Evolutionary conservation across 2,329 filamentous ascomycete species (phyloP).

Genomic region (Arthrobotrys megalospora): DNA sequence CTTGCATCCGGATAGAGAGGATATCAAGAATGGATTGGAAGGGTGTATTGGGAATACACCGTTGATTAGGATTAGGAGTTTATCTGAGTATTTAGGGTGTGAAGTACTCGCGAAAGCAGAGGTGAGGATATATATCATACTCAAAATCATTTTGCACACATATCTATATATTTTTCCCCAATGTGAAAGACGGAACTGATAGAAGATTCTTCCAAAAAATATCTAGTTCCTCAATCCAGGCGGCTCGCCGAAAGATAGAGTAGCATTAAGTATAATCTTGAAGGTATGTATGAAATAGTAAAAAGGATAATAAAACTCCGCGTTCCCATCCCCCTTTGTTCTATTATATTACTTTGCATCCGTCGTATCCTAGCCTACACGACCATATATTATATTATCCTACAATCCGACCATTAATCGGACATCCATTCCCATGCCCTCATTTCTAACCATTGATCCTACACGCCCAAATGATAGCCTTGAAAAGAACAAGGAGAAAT

Average conservation of each 20-base stretch:
- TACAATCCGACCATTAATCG: constrained; percentile 12
- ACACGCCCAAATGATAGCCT: constrained; percentile 23
- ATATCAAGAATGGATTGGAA: constrained; percentile 84
- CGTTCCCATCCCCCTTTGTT: neutral
- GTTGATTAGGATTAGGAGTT: constrained; percentile 84
- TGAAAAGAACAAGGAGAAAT: constrained; percentile 13
- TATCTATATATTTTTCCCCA: constrained; percentile 34
- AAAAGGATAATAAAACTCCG: constrained; percentile 11
- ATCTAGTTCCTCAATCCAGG: constrained; percentile 88
- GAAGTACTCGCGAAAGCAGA: constrained; percentile 94
- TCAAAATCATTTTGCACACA: neutral
- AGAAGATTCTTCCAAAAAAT: neutral
- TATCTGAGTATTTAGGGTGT: constrained; percentile 89
- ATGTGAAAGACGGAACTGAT: constrained; percentile 63
- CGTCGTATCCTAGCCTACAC: neutral
- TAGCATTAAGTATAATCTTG: constrained; percentile 90
- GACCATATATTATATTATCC: constrained; percentile 10
- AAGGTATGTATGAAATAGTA: constrained; percentile 67
- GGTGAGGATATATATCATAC: constrained; percentile 67
- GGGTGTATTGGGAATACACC: constrained; percentile 95
- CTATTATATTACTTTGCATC: neutral
- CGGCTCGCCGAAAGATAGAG: constrained; percentile 93
- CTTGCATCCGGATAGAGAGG: constrained; percentile 59
- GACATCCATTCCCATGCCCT: neutral
- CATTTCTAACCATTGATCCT: constrained; percentile 2